phyloP scores from a whole-genome alignment of 257 asterid species.

The Solanum etuberosum region DNA sequence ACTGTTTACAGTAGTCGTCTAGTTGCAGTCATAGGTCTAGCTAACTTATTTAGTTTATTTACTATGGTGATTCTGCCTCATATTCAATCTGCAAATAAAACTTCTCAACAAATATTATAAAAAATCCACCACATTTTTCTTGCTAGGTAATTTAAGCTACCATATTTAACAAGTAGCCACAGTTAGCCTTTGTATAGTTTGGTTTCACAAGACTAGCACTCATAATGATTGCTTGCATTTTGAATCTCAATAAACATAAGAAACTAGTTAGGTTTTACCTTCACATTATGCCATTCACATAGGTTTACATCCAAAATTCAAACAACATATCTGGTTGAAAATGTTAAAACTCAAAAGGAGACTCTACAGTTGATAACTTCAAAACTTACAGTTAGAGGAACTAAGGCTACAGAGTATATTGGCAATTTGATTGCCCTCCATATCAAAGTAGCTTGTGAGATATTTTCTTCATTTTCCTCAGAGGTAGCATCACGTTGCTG shows the following conservation, averaged over 20 bases:
- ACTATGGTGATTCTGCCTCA: not conserved
- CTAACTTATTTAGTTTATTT: not conserved
- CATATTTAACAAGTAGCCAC: not conserved
- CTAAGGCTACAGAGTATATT: constrained; percentile 50
- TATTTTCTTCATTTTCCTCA: constrained; percentile 24
- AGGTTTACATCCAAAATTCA: not conserved
- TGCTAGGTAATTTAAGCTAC: not conserved
- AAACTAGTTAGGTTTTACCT: not conserved
- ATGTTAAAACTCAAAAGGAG: not conserved
- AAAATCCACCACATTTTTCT: not conserved
- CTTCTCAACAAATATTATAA: not conserved
- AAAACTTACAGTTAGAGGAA: constrained; percentile 66
- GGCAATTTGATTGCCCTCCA: constrained; percentile 91
- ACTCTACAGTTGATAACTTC: not conserved
- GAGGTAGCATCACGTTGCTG: not conserved
- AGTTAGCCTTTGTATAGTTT: not conserved
- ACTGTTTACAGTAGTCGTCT: not conserved
- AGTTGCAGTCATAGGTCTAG: not conserved
- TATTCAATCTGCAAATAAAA: not conserved
- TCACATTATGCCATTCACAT: not conserved
- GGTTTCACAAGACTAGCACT: not conserved
- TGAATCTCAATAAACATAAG: not conserved
- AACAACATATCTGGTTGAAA: not conserved
- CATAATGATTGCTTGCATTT: not conserved
- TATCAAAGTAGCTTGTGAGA: constrained; percentile 55